phyloP scores from a whole-genome alignment of 495 filamentous ascomycete genomes.

The Lasiosphaeria miniovina region DNA sequence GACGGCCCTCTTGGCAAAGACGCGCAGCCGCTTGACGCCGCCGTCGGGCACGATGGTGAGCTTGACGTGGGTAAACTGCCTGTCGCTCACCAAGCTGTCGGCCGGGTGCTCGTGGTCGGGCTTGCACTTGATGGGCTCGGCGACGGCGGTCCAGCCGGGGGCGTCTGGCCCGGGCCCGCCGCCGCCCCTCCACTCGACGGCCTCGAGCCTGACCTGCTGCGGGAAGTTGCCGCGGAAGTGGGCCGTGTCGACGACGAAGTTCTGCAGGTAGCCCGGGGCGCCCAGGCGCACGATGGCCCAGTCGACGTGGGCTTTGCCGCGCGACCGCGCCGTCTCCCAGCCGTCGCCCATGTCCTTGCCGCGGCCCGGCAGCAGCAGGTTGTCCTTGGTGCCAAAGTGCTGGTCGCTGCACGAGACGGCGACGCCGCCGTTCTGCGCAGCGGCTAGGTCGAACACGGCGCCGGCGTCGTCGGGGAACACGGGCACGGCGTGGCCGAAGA shows the following conservation, averaged over 20 bases:
- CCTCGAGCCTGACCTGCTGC: constrained; percentile 69
- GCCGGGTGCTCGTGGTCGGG: constrained; percentile 84
- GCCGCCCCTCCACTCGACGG: constrained; percentile 52
- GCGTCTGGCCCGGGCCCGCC: constrained; percentile 58
- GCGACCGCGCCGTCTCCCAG: constrained; percentile 85
- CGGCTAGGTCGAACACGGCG: constrained; percentile 75
- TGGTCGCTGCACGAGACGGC: constrained; percentile 76
- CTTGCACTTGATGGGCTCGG: constrained; percentile 63
- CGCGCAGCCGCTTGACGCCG: constrained; percentile 81
- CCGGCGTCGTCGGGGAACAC: constrained; percentile 61
- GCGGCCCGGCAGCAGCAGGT: constrained; percentile 79
- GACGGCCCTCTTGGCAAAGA: constrained; percentile 64
- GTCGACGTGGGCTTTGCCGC: constrained; percentile 75
- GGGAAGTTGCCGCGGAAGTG: constrained; percentile 92
- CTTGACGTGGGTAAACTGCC: constrained; percentile 74
- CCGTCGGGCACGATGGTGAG: constrained; percentile 90
- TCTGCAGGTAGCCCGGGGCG: constrained; percentile 63
- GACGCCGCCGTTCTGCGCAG: constrained; percentile 76
- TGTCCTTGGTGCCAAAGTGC: constrained; percentile 81
- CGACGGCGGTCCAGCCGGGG: constrained; percentile 65
- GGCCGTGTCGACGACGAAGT: constrained; percentile 80
- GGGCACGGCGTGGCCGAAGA: constrained; percentile 76
- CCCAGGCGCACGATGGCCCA: constrained; percentile 83
- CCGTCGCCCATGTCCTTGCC: constrained; percentile 93
- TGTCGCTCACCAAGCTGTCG: constrained; percentile 49